Evolutionary conservation across 208 protist species (phyloP), one percentile per base, ranked within the genome.

Genomic region (Acanthamoeba sp.): DNA sequence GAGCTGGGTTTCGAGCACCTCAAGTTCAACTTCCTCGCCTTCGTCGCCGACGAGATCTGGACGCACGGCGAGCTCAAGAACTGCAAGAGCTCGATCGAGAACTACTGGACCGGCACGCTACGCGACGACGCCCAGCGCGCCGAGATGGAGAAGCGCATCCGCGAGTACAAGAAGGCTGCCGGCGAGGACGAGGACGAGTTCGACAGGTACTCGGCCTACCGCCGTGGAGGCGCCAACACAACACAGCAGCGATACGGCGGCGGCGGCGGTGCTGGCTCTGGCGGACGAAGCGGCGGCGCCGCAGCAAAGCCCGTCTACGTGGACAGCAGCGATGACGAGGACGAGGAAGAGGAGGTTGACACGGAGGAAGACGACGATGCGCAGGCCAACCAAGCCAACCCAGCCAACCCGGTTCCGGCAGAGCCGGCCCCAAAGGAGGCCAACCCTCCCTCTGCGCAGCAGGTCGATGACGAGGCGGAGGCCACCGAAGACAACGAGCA

Each of bases 1-100:
- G 57, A 94, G 71, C 38, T 94, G 18, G 92, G 92, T 4, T 94
- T 93, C 40, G 92, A 85, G 40, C 76, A 85, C 42, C 76, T 85
- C 76, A 85, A 85, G 76, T 85, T 55, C 76, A 48, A 48, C 76
- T 85, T 85, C 27, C 45, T 85, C 24, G 42, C 36, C 0, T 85
- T 85, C 18, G 22, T 57, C 6, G 45, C 45, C 34, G 76, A 42
- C n/a, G 76, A 85, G 42, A 38, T 85, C 38, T 85, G 45, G 42
- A 38, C 50, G 12, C 7, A 73, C 64, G 64, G 64, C 27, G 27
- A 73, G 64, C 76, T 85, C 22, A 40, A 52, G 38, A 85, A 85
- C 76, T 55, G 38, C n/a, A 85, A 55, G 42, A 85, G 76, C 76
- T 40, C n/a, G 20, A 27, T 85, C 10, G 76, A 55, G 32, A 40